These are phyloP conservation scores for Mycena capillaripes DNA, from an alignment of 768 basidiomycete species.

Conservation along the genomic window DNA sequence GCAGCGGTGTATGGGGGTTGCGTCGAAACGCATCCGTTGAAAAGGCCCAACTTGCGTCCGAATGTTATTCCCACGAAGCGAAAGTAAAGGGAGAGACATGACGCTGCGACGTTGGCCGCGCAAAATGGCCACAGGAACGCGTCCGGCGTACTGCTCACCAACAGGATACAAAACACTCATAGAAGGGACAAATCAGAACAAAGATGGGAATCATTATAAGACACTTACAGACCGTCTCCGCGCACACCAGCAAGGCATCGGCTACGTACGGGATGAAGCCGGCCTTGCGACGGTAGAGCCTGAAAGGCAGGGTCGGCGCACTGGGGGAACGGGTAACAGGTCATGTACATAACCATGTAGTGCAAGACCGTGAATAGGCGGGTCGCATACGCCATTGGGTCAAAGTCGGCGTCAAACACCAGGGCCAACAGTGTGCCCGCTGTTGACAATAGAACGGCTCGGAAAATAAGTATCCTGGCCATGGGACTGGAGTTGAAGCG, in stretches of 20 bases:
- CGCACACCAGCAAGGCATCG: not conserved
- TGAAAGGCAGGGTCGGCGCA: no score
- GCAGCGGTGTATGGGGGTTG: not conserved
- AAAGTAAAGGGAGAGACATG: not conserved
- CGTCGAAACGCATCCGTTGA: not conserved
- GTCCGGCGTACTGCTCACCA: not conserved
- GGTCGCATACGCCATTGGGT: not conserved
- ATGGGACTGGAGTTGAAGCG: not conserved
- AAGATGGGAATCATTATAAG: no score
- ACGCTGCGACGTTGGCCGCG: not conserved
- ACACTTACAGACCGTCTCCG: not conserved
- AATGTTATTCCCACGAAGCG: not conserved
- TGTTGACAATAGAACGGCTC: not conserved
- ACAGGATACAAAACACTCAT: not conserved
- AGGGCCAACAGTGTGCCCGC: not conserved
- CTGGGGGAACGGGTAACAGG: no score
- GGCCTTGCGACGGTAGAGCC: no score
- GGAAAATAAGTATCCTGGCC: not conserved
- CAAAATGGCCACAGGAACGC: not conserved
- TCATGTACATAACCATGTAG: not conserved
- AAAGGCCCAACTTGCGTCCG: not conserved
- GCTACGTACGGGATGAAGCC: no score
- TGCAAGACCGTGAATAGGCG: not conserved
- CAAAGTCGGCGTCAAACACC: not conserved
- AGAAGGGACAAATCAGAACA: not conserved